Base-by-base conservation (phyloP, 73 alveolate genomes). In the Tetrahymena malaccensis region DNA sequence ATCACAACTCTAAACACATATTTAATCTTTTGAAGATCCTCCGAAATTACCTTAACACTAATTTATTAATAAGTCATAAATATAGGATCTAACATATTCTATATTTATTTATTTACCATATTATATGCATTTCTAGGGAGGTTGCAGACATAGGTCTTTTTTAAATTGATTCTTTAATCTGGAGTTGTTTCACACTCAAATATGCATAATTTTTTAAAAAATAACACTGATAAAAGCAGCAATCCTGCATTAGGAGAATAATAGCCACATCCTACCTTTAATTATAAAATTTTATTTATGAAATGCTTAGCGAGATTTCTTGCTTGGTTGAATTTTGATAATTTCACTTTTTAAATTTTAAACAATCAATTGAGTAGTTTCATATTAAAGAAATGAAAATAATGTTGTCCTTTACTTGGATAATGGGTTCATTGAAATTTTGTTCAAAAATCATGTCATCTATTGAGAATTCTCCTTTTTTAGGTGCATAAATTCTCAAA, bases 1-100 rank as follows among this genome's bases (percentile, higher is more conserved):
- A 95, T 95, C 97, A 89, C 97, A 95, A 34, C 97, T 95, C 55
- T 95, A 56, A 4, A 95, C 94, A 56, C 97, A 95, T 11, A 95
- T 56, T 33, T 85, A 33, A 95, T 85, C 95, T 35, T 95, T 95
- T 93, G 31, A 85, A 33, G 93, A 94, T 43, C 94, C 94, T 33
- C 97, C 97, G 85, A 95, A 95, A n/a, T 33, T 43, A 13, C 97
- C 97, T 50, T 40, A 37, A 93, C 97, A 95, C 89, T 70, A 22
- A 70, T 6, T 40, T 70, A 27, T 27, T 5, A 4, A 4, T 22
- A 4, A n/a, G 17, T 25, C 19, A 25, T 70, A 5, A 70, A 3
- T 70, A 3, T 19, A 70, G 22, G 17, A 5, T 33, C 89, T 25
- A 70, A 27, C 3, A n/a, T 8, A 4, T 22, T 70, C 13, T 27